Evolutionary conservation across 2,329 filamentous ascomycete species (phyloP).

Genomic region (Aspergillus hiratsukae): DNA sequence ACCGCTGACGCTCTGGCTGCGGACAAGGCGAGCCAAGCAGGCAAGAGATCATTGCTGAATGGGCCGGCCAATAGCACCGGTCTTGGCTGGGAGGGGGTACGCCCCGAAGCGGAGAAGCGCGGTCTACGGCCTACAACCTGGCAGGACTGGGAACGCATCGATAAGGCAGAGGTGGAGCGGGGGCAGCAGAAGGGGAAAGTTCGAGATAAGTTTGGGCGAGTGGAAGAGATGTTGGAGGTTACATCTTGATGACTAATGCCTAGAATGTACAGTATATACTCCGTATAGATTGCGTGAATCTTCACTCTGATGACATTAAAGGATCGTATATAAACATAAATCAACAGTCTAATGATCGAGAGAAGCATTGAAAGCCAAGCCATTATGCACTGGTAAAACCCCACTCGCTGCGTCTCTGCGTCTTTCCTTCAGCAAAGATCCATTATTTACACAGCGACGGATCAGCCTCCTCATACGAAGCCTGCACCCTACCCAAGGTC

Average conservation of each 20-base stretch:
- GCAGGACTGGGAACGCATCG: constrained; percentile 82
- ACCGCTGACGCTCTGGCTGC: constrained; percentile 77
- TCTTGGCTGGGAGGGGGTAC: constrained; percentile 74
- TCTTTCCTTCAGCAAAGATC: background rate
- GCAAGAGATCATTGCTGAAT: constrained; percentile 44
- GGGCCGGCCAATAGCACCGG: constrained; percentile 36
- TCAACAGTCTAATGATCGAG: background rate
- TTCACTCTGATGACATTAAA: background rate
- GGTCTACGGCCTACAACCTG: constrained; percentile 67
- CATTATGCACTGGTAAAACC: background rate
- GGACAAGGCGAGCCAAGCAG: constrained; percentile 59
- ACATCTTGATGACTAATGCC: constrained; percentile 14
- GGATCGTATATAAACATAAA: background rate
- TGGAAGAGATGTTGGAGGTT: constrained; percentile 55
- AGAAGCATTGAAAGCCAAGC: background rate
- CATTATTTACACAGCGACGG: constrained; percentile 9
- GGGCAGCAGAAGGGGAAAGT: constrained; percentile 68
- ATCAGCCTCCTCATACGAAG: constrained; percentile 24
- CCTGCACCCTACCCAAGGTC: constrained; percentile 39
- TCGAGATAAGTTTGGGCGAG: constrained; percentile 62
- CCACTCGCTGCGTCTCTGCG: background rate
- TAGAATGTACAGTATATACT: constrained; percentile 3
- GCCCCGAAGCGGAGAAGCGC: constrained; percentile 51
- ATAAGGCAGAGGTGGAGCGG: constrained; percentile 66
- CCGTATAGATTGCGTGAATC: constrained; percentile 3